Evolutionary conservation across 768 basidiomycete genomes (phyloP).

Genomic region (Lactifluus piperatus): DNA sequence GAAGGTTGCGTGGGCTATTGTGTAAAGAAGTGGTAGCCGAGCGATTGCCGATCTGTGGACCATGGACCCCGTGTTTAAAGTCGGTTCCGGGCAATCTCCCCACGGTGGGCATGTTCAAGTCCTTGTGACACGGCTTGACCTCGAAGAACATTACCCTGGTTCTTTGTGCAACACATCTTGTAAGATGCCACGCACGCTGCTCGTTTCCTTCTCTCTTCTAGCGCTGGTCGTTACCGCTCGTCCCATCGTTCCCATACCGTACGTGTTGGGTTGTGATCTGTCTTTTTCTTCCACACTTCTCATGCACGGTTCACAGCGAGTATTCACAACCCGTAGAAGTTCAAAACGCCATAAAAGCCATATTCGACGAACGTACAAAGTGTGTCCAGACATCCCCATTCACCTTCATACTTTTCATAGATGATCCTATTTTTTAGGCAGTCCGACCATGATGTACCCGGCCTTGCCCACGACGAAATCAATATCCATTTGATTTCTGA

Average conservation of each 20-base stretch:
- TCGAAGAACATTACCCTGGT: background rate
- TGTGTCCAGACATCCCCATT: constrained; percentile 20
- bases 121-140: background rate
- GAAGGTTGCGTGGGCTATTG: background rate
- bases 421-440: constrained; percentile 12
- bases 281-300: constrained; percentile 1
- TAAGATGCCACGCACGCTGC: constrained; percentile 31
- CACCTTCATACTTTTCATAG: constrained; percentile 1
- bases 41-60: background rate
- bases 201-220: constrained; percentile 33
- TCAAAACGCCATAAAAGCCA: constrained; percentile 29
- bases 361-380: constrained; percentile 32
- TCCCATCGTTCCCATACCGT: constrained; percentile 28
- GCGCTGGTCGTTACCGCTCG: constrained; percentile 38
- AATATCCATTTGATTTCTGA: constrained; percentile 27
- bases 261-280: constrained; percentile 24
- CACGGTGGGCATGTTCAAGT: background rate
- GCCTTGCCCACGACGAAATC: constrained; percentile 22
- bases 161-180: background rate
- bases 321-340: constrained; percentile 21
- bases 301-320: constrained; percentile 2
- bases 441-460: constrained; percentile 18
- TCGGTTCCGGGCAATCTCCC: background rate
- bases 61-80: background rate
- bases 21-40: background rate